Percentiles rank a stretch among this genome's conserved stretches.
These are phyloP conservation scores for Babesia ovata DNA, from an alignment of 169 alveolate genomes.

Conservation along the genomic window DNA sequence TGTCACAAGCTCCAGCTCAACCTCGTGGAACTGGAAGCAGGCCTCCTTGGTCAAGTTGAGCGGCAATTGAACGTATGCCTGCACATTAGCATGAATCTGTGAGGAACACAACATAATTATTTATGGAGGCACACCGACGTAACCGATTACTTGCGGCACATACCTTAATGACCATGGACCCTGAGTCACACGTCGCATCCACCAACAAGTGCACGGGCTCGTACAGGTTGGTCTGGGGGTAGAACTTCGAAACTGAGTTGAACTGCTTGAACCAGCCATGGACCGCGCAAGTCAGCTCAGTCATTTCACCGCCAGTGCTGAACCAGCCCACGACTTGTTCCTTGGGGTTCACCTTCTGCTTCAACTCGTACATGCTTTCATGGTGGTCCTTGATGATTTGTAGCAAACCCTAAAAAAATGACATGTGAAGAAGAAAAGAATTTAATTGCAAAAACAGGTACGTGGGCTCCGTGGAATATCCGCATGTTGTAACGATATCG, in stretches of 20 bases:
- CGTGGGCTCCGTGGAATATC: neutral
- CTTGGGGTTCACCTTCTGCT: conserved; percentile 85
- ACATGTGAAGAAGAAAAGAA: neutral
- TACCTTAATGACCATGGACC: conserved; percentile 83
- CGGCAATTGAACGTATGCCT: conserved; percentile 83
- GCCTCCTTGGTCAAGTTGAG: conserved; percentile 80
- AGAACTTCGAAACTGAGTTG: conserved; percentile 84
- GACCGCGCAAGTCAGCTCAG: conserved; percentile 89
- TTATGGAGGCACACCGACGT: no score
- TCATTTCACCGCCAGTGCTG: conserved; percentile 89
- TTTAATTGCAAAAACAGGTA: neutral
- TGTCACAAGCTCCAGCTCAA: conserved; percentile 78
- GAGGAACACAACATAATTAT: neutral
- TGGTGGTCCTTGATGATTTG: conserved; percentile 90
- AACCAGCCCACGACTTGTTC: conserved; percentile 91
- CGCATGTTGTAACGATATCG: neutral
- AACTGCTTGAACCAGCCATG: conserved; percentile 91
- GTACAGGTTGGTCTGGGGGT: conserved; percentile 85
- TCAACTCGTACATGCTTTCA: conserved; percentile 87
- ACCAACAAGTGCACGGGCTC: conserved; percentile 90
- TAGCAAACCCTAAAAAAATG: conserved; percentile 79
- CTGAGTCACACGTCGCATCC: conserved; percentile 87
- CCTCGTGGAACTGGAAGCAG: conserved; percentile 85
- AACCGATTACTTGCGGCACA: neutral
- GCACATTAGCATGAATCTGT: conserved; percentile 16